Conservation (phyloP, 2,329 filamentous ascomycete species). For the Sporothrix euskadiensis region DNA sequence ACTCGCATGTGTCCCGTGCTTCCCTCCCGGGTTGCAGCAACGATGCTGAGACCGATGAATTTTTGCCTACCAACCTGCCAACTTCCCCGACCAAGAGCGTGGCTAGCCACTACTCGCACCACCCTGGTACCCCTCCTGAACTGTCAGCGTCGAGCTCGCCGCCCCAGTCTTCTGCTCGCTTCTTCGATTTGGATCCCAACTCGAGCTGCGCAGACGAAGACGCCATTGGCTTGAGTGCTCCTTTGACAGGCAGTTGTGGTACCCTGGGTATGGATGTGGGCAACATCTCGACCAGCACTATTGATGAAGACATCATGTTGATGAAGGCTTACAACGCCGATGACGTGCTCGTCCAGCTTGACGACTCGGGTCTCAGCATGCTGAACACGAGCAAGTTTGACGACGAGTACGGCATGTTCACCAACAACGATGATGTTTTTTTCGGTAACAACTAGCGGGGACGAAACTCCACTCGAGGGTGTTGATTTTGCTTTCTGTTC, state of each 20-base stretch:
- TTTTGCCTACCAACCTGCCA: conserved; percentile 34
- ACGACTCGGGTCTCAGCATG: conserved; percentile 49
- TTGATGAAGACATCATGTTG: conserved; percentile 50
- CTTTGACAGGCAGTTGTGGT: conserved; percentile 37
- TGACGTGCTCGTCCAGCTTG: conserved; percentile 47
- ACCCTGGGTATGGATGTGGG: conserved; percentile 41
- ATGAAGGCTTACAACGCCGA: conserved; percentile 48
- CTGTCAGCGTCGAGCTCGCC: conserved; percentile 63
- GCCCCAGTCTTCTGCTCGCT: conserved; percentile 46
- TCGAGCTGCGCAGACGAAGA: conserved; percentile 38
- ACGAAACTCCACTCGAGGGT: background rate
- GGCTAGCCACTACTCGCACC: conserved; percentile 51
- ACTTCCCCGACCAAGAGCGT: conserved; percentile 55
- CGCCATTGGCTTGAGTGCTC: conserved; percentile 37
- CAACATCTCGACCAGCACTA: conserved; percentile 35
- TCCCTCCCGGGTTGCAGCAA: conserved; percentile 33
- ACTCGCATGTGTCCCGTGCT: conserved; percentile 52
- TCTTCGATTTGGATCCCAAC: conserved; percentile 51
- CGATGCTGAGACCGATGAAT: conserved; percentile 27
- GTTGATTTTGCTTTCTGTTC: conserved; percentile 4
- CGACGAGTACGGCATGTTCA: conserved; percentile 58
- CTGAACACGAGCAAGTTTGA: conserved; percentile 57
- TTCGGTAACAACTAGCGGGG: conserved; percentile 42
- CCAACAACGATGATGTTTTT: conserved; percentile 53
- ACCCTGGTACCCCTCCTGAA: conserved; percentile 53